Evolutionary conservation across 1,139 yeast genomes (phyloP), one percentile per base, ranked within the genome.

Genomic region (Saccharomyces hybrid): DNA sequence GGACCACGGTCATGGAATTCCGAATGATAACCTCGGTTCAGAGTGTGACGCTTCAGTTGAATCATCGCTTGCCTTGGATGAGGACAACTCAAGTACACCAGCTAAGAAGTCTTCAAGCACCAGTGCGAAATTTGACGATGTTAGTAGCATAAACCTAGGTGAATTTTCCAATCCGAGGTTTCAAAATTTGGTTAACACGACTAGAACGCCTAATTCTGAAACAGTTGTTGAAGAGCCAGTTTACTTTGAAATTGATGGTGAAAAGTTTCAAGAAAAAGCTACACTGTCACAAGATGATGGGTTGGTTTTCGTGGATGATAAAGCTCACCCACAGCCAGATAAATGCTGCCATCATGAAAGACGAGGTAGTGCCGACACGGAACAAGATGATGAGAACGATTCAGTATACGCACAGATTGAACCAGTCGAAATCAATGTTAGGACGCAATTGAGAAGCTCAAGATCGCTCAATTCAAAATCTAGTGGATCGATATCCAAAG

Each of bases 231-330:
- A 38, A 46, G 48, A 46, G 14, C 31, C 20, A 1, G 48, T 46
- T n/a, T 26, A 26, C 9, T 26, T 64, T 28, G 62, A 63, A 47
- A 62, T 64, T 27, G 68, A 63, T 38, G 65, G 61, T 32, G 54
- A 53, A 9, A 52, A 56, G 53, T 29, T 55, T n/a, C 59, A 60
- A 47, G 53, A 59, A 16, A 50, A 57, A 41, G 68, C 59, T 1
- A 53, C 34, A n/a, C 38, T 57, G 1, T 54, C 60, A 1, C 56
- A 60, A 41, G 56, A 58, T 28, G 57, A 61, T 25, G 50, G 50
- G 23, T 48, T 61, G 23, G 56, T 61, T n/a, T 58, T 63, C 31
- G 31, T 57, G 34, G 49, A 48, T 14, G 51, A 53, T 28, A 34
- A 50, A 16, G 11, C n/a, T 38, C 44, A 16, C 11, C 44, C 2